Evolutionary conservation across 306 rosid genomes (phyloP), one percentile per base, ranked within the genome.

Genomic region (Inga laurina): DNA sequence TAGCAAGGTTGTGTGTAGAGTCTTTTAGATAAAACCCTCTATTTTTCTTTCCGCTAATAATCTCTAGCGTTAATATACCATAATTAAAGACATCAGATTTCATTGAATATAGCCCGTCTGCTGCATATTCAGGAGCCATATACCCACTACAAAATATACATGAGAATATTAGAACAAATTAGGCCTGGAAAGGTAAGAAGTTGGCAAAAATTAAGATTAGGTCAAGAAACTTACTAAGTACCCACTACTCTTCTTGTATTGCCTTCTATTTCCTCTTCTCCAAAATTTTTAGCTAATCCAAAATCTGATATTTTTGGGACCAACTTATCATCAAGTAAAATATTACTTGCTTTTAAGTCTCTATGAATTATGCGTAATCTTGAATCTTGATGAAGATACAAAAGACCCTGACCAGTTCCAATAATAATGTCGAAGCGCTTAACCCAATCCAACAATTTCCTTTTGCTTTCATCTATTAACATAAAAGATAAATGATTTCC

Each of bases 251-350:
- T 45, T 0, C 27, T 46, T 24, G 76, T 72, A 24, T 13, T 72
- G 59, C 39, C 76, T 22, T 45, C 39, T 13, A 18, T 12, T 49
- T 72, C 39, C 39, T 72, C 59, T 45, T 45, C 76, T 24, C 22
- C 85, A 65, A 81, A 88, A 44, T 78, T 79, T 86, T 75, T 88
- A 51, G 86, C 88, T 39, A 88, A 18, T 1, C 91, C 91, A 65
- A 88, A 88, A 78, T 88, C 84, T 57, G 86, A 88, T 7, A 88
- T 88, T 75, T 88, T 88, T 1, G 89, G 89, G 56, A 62, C 81
- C 78, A 83, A 80, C 22, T 83, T 86, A 1, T 68, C 43, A 73
- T 85, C 88, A 41, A 88, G 85, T 34, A 88, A 82, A 21, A 88
- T 4, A 22, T 74, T 72, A 24, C 59, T 72, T 22, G 76, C 41